Base-by-base conservation (phyloP, 2,329 filamentous ascomycete species). In the Lecanicillium sp. region DNA sequence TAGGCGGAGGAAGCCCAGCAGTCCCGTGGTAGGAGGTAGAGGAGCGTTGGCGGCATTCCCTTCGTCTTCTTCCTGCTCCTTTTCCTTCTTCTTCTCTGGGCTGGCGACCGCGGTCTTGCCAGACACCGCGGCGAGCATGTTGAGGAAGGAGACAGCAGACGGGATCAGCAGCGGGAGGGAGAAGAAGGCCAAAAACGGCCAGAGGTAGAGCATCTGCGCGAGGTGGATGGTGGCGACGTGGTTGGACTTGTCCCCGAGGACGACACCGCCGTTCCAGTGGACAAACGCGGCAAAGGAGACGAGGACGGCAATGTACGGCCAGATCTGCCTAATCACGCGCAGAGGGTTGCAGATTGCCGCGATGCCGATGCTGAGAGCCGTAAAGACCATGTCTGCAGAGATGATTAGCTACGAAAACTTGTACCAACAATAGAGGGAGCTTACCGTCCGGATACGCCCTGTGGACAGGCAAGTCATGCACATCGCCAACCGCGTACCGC, bases 141-240 rank as follows among this genome's bases (percentile, higher is more conserved):
- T 54, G 15, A 62, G 8, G 3, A 58, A 9, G 2, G 77, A 58
- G 5, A 84, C 44, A 2, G 63, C 53, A 3, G 67, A 67, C 1
- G 82, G 78, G 0, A 86, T 54, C 4, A 91, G 67, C 1, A 96
- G 72, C 0, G 93, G 91, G 41, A 83, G 79, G 0, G 90, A 95
- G 70, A 96, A 97, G 69, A 97, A 95, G 29, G 80, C 70, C 50
- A 95, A 83, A 53, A 95, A 86, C 0, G 90, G 85, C 86, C 90
- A 95, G 55, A 97, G 84, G 61, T 98, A 98, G 15, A 97, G 83
- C 79, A 98, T 87, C 67, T 98, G 93, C 0, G 91, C 78, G 5
- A 93, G 69, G 61, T 98, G 91, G 11, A 97, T 70, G 1, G 90
- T 93, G 1, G 90, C 90, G 26, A 93, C 76, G 60, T 98, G 93